Evolutionary conservation across 192 early-diverging fungal genomes (phyloP).

Genomic region (Paraglomus occultum): DNA sequence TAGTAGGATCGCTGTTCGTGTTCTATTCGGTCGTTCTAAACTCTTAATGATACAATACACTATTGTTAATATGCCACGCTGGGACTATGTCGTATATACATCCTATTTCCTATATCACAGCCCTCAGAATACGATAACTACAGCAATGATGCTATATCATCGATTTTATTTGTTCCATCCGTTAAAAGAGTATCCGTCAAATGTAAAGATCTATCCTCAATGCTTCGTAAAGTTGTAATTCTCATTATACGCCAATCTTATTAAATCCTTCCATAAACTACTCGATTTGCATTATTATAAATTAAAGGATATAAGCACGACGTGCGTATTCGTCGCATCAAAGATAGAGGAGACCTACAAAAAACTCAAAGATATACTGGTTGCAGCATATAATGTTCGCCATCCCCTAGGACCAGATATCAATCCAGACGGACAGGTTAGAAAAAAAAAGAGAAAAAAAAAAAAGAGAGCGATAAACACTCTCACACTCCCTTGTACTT

Average conservation of each 20-base stretch:
- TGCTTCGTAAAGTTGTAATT: not conserved
- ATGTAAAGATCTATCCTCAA: slow-evolving; percentile 5
- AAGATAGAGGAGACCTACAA: slow-evolving; percentile 90
- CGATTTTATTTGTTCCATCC: slow-evolving; percentile 57
- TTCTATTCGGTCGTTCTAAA: not conserved
- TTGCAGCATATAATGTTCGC: slow-evolving; percentile 54
- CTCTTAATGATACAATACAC: not conserved
- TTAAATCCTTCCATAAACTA: not conserved
- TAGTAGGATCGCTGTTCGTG: not conserved
- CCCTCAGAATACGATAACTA: slow-evolving; percentile 59
- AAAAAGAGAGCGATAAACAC: slow-evolving; percentile 6
- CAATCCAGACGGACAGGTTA: slow-evolving; percentile 55
- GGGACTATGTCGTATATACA: not conserved
- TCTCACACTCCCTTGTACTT: not conserved
- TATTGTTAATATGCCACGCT: not conserved
- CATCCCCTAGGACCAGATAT: slow-evolving; percentile 52
- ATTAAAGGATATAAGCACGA: slow-evolving; percentile 54
- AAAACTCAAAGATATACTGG: slow-evolving; percentile 75
- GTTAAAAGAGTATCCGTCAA: slow-evolving; percentile 43
- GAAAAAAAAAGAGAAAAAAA: not conserved
- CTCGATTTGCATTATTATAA: not conserved
- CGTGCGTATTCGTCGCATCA: slow-evolving; percentile 76
- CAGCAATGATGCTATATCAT: slow-evolving; percentile 54
- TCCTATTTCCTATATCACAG: slow-evolving; percentile 30
- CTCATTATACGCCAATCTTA: not conserved